Percentiles rank a stretch among this genome's conserved stretches.
These are phyloP conservation scores for Fusarium domesticum DNA, from an alignment of 2,329 filamentous ascomycete genomes.

Conservation along the genomic window DNA sequence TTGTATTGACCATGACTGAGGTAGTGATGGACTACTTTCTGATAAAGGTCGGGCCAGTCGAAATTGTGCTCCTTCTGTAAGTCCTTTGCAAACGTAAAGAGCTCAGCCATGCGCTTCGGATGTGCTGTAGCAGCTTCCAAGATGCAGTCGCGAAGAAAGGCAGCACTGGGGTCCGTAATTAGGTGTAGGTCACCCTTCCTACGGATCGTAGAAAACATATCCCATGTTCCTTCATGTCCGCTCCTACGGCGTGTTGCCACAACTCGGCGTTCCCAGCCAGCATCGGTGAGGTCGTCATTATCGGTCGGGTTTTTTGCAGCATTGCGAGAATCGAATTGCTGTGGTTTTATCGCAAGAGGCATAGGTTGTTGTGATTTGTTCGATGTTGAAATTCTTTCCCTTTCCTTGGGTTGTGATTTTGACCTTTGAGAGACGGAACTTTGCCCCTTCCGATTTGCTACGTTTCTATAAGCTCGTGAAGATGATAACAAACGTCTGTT, in stretches of 20 bases:
- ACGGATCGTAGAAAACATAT: conserved; percentile 25
- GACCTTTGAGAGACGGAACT: no score
- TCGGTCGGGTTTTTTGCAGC: no score
- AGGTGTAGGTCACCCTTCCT: conserved; percentile 14
- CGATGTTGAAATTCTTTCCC: no score
- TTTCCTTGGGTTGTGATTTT: no score
- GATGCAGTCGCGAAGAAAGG: conserved; percentile 30
- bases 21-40: conserved; percentile 43
- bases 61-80: conserved; percentile 39
- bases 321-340: no score
- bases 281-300: no score
- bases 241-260: conserved; percentile 17
- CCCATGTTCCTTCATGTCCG: conserved; percentile 29
- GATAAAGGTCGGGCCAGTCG: conserved; percentile 51
- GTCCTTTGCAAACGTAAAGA: conserved; percentile 29
- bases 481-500: background rate
- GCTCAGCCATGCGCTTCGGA: conserved; percentile 23
- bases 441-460: no score
- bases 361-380: no score
- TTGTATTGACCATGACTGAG: conserved; percentile 39
- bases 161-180: conserved; percentile 23
- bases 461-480: background rate
- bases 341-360: no score
- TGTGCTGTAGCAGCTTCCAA: conserved; percentile 30
- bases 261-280: conserved; percentile 21